Evolutionary conservation across 2,329 filamentous ascomycete genomes (phyloP).

Genomic region (Ophiostoma triangulosporum): DNA sequence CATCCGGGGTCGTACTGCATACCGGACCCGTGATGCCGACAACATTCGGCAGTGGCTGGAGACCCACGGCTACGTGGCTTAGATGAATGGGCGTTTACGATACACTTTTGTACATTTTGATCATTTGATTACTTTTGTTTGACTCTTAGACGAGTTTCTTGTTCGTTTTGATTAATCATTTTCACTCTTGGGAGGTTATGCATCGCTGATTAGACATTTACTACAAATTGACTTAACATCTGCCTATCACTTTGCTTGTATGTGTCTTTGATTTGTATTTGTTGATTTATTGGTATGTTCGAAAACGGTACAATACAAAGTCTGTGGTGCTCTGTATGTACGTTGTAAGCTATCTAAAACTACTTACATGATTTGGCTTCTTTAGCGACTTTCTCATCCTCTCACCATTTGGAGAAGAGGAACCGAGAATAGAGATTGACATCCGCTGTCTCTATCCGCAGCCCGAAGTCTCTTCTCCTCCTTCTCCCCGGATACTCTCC

Average conservation of each 20-base stretch:
- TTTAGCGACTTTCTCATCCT: slow-evolving; percentile 1
- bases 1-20: slow-evolving; percentile 69
- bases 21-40: slow-evolving; percentile 62
- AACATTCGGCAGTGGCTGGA: slow-evolving; percentile 46
- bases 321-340: slow-evolving; percentile 1
- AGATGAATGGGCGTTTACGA: neutral
- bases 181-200: neutral
- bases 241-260: neutral
- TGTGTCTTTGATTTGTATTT: neutral
- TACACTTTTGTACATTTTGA: neutral
- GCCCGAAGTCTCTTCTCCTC: neutral
- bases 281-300: neutral
- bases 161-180: neutral
- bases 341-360: slow-evolving; percentile 3
- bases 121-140: too few relatives aligned
- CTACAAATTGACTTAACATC: neutral
- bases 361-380: slow-evolving; percentile 2
- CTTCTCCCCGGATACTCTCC: slow-evolving; percentile 1
- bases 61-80: slow-evolving; percentile 7
- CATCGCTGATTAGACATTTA: neutral
- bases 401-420: neutral
- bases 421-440: neutral
- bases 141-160: neutral
- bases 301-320: neutral
- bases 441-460: neutral